Evolutionary conservation across 352 stramenopile genomes (phyloP).

Genomic region (Poterioochromonas sp.): DNA sequence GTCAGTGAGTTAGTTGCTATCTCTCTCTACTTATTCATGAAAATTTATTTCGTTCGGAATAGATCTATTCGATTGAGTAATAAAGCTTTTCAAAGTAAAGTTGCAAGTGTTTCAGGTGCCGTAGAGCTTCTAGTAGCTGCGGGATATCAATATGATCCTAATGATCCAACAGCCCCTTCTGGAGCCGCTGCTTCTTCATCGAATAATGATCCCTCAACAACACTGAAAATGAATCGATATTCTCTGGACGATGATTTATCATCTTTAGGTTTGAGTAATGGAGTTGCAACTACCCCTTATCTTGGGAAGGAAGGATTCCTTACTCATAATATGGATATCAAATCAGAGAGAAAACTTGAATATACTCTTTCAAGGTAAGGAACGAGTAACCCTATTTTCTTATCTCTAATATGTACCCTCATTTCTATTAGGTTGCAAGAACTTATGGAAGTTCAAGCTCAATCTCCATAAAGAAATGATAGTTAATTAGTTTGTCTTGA

Average conservation of each 20-base stretch:
- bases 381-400: too few species aligned
- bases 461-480: too few species aligned
- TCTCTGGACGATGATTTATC: neutral
- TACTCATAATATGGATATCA: neutral
- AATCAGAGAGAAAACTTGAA: neutral
- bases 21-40: neutral
- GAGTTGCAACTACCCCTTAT: neutral
- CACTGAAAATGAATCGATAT: too few species aligned
- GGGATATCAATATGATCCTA: conserved; percentile 7
- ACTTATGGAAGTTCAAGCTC: neutral
- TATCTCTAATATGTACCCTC: too few species aligned
- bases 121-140: conserved; percentile 20
- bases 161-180: too few species aligned
- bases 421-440: too few species aligned
- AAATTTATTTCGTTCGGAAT: neutral
- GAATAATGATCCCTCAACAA: too few species aligned
- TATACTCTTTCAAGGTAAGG: neutral
- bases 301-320: neutral
- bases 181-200: too few species aligned
- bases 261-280: neutral
- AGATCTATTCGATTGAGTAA: conserved; percentile 28
- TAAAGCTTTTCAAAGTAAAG: conserved; percentile 27
- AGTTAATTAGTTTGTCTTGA: too few species aligned
- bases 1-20: neutral
- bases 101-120: neutral